Evolutionary conservation across 179 eudicot genomes (phyloP), one percentile per base, ranked within the genome.

Genomic region (Beta corolliflora): DNA sequence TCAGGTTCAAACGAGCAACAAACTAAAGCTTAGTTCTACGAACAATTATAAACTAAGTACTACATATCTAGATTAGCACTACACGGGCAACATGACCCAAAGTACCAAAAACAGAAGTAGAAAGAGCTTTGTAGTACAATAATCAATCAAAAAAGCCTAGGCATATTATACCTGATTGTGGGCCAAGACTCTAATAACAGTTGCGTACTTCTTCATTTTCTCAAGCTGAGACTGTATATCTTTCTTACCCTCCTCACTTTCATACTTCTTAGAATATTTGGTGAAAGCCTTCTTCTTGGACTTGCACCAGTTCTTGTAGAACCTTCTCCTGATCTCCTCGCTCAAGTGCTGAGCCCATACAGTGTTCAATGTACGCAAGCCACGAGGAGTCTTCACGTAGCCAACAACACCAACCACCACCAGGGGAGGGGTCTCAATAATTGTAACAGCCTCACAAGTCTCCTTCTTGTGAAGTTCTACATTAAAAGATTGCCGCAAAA

Each of bases 241-340:
- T 75, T 91, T 91, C 89, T 91, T 93, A 2, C 95, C 95, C 18
- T 91, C 93, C 7, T 90, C 95, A 75, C 80, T 84, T 52, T 89
- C 93, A 61, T 75, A 84, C 81, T 88, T 93, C 86, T 84, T 90
- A 3, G 95, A 85, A 89, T 93, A 91, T 73, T 93, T 93, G 76
- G 90, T 85, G 81, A 93, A 91, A 19, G 93, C 94, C 94, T 90
- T 90, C 91, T 93, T 91, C 92, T 93, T 93, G 71, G 97, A 91
- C 89, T 92, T 93, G 92, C 91, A 89, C 91, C 91, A 93, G 88
- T 93, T 91, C 89, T 89, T 93, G 91, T 93, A 93, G 85, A 93
- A 91, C 88, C 97, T 90, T 70, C 97, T 91, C 84, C 81, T 93
- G 19, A 93, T 64, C 66, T 90, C 97, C 84, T 93, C 95, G 70